Percentiles rank a stretch among this genome's conserved stretches.
phyloP scores from a whole-genome alignment of 2,329 filamentous ascomycete genomes.

The Aspergillus vadensis region DNA sequence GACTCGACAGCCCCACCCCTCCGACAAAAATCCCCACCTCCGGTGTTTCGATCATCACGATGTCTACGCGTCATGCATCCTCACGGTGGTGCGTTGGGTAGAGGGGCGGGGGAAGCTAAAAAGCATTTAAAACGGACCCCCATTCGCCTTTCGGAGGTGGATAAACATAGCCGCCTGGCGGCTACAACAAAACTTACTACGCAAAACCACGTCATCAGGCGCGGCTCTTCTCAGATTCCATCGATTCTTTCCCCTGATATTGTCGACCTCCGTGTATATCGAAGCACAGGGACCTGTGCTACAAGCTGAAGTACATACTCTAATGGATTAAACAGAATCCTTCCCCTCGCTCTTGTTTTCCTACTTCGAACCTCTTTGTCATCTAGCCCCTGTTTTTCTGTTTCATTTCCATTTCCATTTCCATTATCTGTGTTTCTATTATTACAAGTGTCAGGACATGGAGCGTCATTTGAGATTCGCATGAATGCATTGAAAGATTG shows the following conservation, averaged over 20 bases:
- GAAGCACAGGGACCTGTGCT: slow-evolving; percentile 12
- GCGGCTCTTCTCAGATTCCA: background rate
- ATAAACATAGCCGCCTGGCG: background rate
- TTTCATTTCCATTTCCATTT: background rate
- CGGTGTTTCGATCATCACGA: background rate
- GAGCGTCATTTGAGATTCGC: slow-evolving; percentile 5
- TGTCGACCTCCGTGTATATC: slow-evolving; percentile 15
- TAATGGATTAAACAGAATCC: slow-evolving; percentile 14
- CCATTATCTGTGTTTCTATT: slow-evolving; percentile 7
- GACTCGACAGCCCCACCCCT: slow-evolving; percentile 13
- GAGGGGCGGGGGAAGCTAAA: background rate
- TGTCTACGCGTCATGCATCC: slow-evolving; percentile 5
- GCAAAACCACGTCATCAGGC: background rate
- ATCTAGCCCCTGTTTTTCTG: background rate
- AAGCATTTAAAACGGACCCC: background rate
- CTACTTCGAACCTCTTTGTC: background rate
- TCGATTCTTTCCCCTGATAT: background rate
- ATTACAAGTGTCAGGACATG: slow-evolving; percentile 8
- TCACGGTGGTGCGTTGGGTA: background rate
- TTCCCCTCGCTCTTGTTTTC: slow-evolving; percentile 7
- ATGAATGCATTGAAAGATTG: slow-evolving; percentile 14
- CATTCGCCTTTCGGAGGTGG: background rate
- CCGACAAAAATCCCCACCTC: background rate
- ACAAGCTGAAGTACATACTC: slow-evolving; percentile 18
- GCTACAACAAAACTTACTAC: background rate